Conservation (phyloP, 495 filamentous ascomycete species). For the Astrothelium subdiscretum region DNA sequence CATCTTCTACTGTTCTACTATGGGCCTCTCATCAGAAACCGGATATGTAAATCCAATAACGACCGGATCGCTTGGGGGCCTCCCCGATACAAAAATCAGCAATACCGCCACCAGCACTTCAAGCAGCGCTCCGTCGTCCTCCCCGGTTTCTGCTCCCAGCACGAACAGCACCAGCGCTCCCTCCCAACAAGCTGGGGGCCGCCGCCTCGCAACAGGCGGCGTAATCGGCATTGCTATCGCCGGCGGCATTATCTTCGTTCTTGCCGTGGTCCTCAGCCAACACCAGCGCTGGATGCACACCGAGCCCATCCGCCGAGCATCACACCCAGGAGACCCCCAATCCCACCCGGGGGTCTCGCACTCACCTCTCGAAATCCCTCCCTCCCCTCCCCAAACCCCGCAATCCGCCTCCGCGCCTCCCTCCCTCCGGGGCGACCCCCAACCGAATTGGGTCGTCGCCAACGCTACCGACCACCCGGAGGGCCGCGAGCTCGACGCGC, state of each 20-base stretch:
- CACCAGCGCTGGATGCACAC: too few species aligned
- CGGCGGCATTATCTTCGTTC: neutral
- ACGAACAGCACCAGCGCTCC: too few species aligned
- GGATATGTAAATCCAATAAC: neutral
- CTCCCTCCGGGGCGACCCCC: neutral
- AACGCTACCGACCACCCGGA: neutral
- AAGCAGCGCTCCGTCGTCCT: neutral
- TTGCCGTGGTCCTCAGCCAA: neutral
- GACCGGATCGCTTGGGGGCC: neutral
- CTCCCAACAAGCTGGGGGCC: too few species aligned
- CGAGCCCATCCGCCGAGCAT: too few species aligned
- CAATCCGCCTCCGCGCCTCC: too few species aligned
- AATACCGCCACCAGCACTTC: neutral
- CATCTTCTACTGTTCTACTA: neutral
- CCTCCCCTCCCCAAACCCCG: too few species aligned
- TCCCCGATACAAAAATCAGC: neutral
- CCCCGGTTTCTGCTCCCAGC: neutral
- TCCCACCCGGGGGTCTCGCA: too few species aligned
- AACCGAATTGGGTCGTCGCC: neutral
- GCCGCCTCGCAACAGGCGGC: neutral
- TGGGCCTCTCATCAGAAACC: neutral
- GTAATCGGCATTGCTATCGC: neutral
- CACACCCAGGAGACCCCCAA: too few species aligned
- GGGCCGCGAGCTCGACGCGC: neutral
- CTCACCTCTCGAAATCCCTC: too few species aligned